A percentile compares a stretch with the other conserved stretches of the same genome.
These are phyloP conservation scores for Penicillium psychrosexuale DNA, from an alignment of 2,329 filamentous ascomycete genomes.

Conservation along the genomic window DNA sequence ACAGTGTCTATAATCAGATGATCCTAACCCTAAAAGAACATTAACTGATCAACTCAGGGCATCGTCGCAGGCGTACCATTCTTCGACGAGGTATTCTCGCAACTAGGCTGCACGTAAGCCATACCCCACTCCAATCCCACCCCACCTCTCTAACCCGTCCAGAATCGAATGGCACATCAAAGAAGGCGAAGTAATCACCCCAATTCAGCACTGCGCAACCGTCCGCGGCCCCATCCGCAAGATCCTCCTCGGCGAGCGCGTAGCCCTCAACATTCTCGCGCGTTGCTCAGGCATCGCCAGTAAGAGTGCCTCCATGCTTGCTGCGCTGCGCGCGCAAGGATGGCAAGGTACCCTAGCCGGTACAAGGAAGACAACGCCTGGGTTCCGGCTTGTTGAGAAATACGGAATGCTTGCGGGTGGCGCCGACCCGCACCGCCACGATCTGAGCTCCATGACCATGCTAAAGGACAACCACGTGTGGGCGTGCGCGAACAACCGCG, in stretches of 20 bases:
- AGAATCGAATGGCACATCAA: constrained; percentile 80
- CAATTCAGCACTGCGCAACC: constrained; percentile 69
- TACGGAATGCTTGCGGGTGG: constrained; percentile 96
- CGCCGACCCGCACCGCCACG: constrained; percentile 86
- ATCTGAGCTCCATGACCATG: constrained; percentile 95
- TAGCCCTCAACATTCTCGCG: constrained; percentile 85
- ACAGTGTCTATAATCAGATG: not conserved
- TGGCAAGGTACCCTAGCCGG: constrained; percentile 85
- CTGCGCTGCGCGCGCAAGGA: constrained; percentile 58
- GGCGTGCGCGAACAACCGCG: constrained; percentile 61
- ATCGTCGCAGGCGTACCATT: constrained; percentile 90
- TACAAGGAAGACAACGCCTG: constrained; percentile 94
- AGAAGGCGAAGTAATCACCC: constrained; percentile 69
- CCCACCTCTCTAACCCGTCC: not conserved
- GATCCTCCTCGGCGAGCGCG: constrained; percentile 85
- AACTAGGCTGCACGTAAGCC: constrained; percentile 73
- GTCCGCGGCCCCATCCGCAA: constrained; percentile 80
- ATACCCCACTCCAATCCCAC: not conserved
- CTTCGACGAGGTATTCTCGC: constrained; percentile 87
- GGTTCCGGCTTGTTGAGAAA: constrained; percentile 93
- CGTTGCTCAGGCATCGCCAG: constrained; percentile 89
- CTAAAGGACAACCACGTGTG: constrained; percentile 99
- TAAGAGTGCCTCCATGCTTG: constrained; percentile 49
- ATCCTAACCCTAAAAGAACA: not conserved
- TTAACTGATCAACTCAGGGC: constrained; percentile 49